Evolutionary conservation across 306 rosid genomes (phyloP).

Genomic region (Prosopis cineraria): DNA sequence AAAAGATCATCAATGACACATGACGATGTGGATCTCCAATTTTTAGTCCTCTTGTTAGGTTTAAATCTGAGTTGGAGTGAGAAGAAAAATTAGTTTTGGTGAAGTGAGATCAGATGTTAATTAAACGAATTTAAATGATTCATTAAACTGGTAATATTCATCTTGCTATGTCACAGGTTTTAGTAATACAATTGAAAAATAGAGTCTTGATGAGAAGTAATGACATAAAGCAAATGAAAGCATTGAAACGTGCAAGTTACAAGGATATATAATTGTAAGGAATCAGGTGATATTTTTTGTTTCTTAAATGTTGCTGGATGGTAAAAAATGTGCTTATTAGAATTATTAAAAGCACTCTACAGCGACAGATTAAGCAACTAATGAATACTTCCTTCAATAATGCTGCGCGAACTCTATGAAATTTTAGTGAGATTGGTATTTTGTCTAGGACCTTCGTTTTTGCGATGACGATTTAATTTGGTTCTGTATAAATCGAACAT

Average conservation of each 20-base stretch:
- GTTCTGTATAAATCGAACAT: too few species aligned
- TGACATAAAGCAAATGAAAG: neutral
- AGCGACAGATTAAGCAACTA: too few species aligned
- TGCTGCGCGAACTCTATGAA: neutral
- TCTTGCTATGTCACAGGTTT: neutral
- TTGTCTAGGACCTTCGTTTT: too few species aligned
- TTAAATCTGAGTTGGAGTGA: neutral
- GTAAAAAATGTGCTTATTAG: neutral
- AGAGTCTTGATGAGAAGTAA: neutral
- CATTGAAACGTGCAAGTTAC: neutral
- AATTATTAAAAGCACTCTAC: too few species aligned
- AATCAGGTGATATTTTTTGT: too few species aligned
- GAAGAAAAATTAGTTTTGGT: neutral
- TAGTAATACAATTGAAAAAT: too few species aligned
- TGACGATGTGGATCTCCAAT: neutral
- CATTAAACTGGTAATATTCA: neutral
- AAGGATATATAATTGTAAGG: too few species aligned
- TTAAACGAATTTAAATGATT: neutral
- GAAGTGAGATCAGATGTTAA: too few species aligned
- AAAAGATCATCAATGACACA: slow-evolving; percentile 26
- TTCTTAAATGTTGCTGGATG: neutral
- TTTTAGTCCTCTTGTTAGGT: neutral
- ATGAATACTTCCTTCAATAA: neutral
- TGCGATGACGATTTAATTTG: too few species aligned
- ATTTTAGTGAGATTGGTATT: neutral